Evolutionary conservation across 805 yeast genomes (phyloP).

Genomic region (Debaryomyces hansenii): DNA sequence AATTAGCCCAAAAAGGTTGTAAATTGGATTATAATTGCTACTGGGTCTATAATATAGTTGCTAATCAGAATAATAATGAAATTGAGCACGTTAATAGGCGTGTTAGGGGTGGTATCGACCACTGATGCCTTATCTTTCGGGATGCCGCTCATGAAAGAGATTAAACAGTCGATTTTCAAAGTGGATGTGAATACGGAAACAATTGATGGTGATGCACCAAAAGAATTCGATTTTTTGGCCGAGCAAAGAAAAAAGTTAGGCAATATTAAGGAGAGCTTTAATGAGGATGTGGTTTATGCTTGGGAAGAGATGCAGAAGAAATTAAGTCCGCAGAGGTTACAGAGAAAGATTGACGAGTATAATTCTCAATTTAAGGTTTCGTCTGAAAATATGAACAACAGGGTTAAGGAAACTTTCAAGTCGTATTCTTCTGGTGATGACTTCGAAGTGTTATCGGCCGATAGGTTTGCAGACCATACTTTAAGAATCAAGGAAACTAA

Average conservation of each 20-base stretch:
- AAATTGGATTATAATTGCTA: not conserved
- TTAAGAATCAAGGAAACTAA: slow-evolving; percentile 31
- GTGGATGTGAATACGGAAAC: not conserved
- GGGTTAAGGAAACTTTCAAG: slow-evolving; percentile 6
- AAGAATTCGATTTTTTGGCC: not conserved
- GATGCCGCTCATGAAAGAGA: not conserved
- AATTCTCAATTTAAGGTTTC: slow-evolving; percentile 4
- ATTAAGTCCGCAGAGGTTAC: slow-evolving; percentile 8
- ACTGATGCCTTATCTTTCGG: slow-evolving; percentile 9
- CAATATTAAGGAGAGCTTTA: slow-evolving; percentile 6
- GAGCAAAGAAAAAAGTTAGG: slow-evolving; percentile 1
- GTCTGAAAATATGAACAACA: slow-evolving; percentile 9
- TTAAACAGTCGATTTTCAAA: slow-evolving; percentile 9
- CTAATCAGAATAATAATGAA: slow-evolving; percentile 8
- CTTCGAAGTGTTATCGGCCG: slow-evolving; percentile 18
- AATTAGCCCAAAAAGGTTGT: too few relatives aligned
- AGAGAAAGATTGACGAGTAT: slow-evolving; percentile 7
- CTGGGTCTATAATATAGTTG: not conserved
- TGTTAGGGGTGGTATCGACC: slow-evolving; percentile 6
- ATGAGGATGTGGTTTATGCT: slow-evolving; percentile 10
- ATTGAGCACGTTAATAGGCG: slow-evolving; percentile 6
- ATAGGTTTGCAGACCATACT: slow-evolving; percentile 24
- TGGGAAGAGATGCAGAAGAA: slow-evolving; percentile 16
- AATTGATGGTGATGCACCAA: not conserved
- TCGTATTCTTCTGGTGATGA: not conserved